Evolutionary conservation across 768 basidiomycete species (phyloP), one percentile per base, ranked within the genome.

Genomic region (Tricholoma hemisulphureum): DNA sequence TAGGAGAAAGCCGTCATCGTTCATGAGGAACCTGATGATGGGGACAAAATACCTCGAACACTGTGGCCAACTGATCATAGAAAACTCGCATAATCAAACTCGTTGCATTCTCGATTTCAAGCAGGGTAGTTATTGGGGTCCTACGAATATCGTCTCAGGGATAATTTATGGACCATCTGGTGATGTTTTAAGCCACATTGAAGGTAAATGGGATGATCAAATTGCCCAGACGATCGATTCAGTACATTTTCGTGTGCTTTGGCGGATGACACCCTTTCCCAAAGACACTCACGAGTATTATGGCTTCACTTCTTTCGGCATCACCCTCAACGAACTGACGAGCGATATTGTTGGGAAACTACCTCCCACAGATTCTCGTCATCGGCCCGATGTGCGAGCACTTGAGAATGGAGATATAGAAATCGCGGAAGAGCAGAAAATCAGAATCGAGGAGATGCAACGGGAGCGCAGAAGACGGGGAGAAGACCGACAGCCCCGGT

Each of bases 31-130:
- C 71, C 75, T 95, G 57, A 87, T 95, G 84, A 87, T 92, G 72
- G 93, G 93, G 9, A 88, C 90, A 23, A 94, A 94, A 67, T 95
- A 95, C 68, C 80, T 95, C 24, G 93, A 94, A 67, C 93, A 94
- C 65, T 82, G 80, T 37, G 93, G 93, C 24, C 83, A 88, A 68
- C 83, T 94, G 84, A 82, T 77, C 10, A 84, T 95, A 45, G 83
- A 84, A 58, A 91, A 92, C 63, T 75, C 71, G 6, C 75, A 75
- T 24, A 81, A 76, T 23, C 77, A 79, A 11, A 76, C 77, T 34
- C 81, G 80, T 18, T 93, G 89, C 64, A 76, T 84, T 16, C 68
- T 93, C n/a, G 90, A 92, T 49, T 94, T 95, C 76, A 92, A 92
- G 67, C 91, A 89, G 66, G 84, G 84, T 39, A 88, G 91, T 18